These are phyloP conservation scores for Phyllosticta paracitricarpa DNA, from an alignment of 2,329 filamentous ascomycete species.

Conservation along the genomic window DNA sequence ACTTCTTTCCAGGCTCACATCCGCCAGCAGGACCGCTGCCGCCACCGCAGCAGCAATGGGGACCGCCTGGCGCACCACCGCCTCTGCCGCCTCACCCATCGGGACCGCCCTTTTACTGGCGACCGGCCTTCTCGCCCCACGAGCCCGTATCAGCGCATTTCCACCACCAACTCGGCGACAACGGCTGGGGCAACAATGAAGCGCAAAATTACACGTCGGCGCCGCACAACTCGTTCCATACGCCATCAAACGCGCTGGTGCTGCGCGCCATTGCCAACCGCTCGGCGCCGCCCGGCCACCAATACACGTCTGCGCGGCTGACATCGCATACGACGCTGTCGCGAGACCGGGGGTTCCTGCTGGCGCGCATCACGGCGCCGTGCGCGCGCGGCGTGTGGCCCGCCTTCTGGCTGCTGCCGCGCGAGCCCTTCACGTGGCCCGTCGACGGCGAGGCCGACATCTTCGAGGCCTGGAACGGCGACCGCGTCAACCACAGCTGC, in stretches of 20 bases:
- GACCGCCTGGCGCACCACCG: slow-evolving; percentile 16
- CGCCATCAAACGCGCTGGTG: slow-evolving; percentile 41
- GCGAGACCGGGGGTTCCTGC: slow-evolving; percentile 43
- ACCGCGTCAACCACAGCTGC: slow-evolving; percentile 45
- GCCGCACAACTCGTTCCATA: slow-evolving; percentile 45
- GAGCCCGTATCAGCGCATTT: slow-evolving; percentile 42
- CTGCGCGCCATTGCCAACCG: slow-evolving; percentile 40
- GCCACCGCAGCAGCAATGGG: slow-evolving; percentile 14
- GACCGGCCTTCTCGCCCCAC: slow-evolving; percentile 39
- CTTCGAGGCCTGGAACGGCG: slow-evolving; percentile 52
- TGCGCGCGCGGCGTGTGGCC: slow-evolving; percentile 51
- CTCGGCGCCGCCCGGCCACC: slow-evolving; percentile 22
- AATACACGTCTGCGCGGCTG: slow-evolving; percentile 47
- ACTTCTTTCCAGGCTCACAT: slow-evolving; percentile 10
- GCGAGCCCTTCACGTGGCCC: slow-evolving; percentile 50
- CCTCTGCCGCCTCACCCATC: slow-evolving; percentile 22
- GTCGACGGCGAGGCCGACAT: slow-evolving; percentile 52
- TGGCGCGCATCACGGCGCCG: slow-evolving; percentile 42
- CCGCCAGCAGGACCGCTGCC: slow-evolving; percentile 18
- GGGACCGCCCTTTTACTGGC: slow-evolving; percentile 39
- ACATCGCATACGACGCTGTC: slow-evolving; percentile 43
- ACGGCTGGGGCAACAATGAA: slow-evolving; percentile 55
- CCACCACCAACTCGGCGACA: slow-evolving; percentile 45
- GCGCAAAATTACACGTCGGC: slow-evolving; percentile 46
- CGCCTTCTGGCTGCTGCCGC: slow-evolving; percentile 51